Percentiles rank a stretch among this genome's conserved stretches.
phyloP scores from a whole-genome alignment of 257 asterid genomes.

The Cruciata laevipes region DNA sequence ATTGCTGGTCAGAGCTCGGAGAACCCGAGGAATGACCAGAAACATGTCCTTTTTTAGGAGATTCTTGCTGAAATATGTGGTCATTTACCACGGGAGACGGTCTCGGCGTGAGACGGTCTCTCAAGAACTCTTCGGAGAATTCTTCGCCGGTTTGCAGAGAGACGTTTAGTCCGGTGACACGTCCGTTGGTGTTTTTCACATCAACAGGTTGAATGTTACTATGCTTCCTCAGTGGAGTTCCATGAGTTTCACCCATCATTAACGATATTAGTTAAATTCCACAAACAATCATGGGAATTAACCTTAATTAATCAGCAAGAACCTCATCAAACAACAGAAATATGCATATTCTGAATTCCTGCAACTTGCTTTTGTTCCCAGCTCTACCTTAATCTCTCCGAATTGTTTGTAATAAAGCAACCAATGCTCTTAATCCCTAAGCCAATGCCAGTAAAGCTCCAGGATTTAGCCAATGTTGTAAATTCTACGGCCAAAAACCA shows the following conservation, averaged over 20 bases:
- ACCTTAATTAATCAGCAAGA: neutral
- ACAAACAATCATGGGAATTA: neutral
- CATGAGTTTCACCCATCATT: constrained; percentile 35
- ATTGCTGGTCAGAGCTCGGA: constrained; percentile 29
- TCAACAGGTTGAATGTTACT: constrained; percentile 9
- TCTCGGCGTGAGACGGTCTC: constrained; percentile 45
- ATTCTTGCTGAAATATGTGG: constrained; percentile 18
- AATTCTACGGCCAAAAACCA: constrained; percentile 2
- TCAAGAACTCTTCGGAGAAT: constrained; percentile 62
- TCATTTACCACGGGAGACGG: constrained; percentile 24
- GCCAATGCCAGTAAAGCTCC: constrained; percentile 1
- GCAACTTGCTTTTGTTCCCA: neutral
- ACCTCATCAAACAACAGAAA: neutral
- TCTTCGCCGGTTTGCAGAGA: constrained; percentile 83
- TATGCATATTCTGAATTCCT: constrained; percentile 6
- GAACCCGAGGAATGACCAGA: constrained; percentile 30
- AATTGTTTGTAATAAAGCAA: neutral
- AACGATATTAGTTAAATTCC: neutral
- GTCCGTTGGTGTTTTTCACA: constrained; percentile 18
- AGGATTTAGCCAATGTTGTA: neutral
- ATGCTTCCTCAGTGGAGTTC: constrained; percentile 26
- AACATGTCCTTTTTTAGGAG: constrained; percentile 21
- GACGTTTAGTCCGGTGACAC: constrained; percentile 33
- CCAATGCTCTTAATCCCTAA: neutral
- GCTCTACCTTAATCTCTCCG: neutral